Evolutionary conservation across 768 basidiomycete species (phyloP).

Genomic region (Tephrocybe rancida): DNA sequence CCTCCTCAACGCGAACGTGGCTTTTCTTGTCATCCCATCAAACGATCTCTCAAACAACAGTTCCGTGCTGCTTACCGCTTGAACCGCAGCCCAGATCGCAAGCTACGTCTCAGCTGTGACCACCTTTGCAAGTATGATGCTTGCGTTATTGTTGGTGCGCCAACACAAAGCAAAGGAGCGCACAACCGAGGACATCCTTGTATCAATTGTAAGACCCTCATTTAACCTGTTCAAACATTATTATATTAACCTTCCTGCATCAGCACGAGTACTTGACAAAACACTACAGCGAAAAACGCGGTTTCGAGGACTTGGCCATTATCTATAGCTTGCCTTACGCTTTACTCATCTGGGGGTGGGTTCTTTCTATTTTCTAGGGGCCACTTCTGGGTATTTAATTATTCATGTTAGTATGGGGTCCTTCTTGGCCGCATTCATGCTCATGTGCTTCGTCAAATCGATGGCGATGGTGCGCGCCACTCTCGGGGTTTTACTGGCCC

Average conservation of each 20-base stretch:
- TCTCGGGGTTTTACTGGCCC: conserved; percentile 11
- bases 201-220: neutral
- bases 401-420: conserved; percentile 23
- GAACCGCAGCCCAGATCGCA: conserved; percentile 36
- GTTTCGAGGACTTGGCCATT: conserved; percentile 4
- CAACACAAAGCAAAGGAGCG: conserved; percentile 37
- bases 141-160: conserved; percentile 43
- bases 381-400: neutral
- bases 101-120: conserved; percentile 46
- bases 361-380: no score
- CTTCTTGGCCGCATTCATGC: conserved; percentile 26
- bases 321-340: conserved; percentile 11
- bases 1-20: conserved; percentile 49
- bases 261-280: neutral
- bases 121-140: conserved; percentile 42
- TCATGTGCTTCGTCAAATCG: conserved; percentile 26
- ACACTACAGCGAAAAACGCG: neutral
- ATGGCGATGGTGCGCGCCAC: conserved; percentile 15
- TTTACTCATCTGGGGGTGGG: conserved; percentile 20
- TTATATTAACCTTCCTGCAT: neutral
- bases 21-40: conserved; percentile 48
- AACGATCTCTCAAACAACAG: conserved; percentile 38
- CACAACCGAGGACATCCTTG: conserved; percentile 23
- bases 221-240: neutral
- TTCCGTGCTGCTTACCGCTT: conserved; percentile 5